phyloP scores from a whole-genome alignment of 2,329 filamentous ascomycete genomes.

The Exophiala oligosperma region DNA sequence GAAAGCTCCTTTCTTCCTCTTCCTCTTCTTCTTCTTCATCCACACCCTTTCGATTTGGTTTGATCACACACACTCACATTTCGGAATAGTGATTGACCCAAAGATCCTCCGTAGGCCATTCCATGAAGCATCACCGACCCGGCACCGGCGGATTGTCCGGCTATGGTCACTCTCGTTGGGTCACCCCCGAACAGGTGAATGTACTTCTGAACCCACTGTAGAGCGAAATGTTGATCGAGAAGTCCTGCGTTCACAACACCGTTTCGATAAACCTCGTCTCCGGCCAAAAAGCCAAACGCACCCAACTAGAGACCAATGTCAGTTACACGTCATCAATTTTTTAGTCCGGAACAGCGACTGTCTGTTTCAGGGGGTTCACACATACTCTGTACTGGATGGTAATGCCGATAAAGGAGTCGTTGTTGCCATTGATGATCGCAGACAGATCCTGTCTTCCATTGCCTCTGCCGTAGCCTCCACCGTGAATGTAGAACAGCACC shows the following conservation, averaged over 20 bases:
- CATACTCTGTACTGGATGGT: slow-evolving; percentile 52
- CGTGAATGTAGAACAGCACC: slow-evolving; percentile 44
- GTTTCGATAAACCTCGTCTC: slow-evolving; percentile 54
- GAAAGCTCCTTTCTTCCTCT: too few species aligned
- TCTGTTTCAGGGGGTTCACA: not conserved
- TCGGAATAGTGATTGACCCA: slow-evolving; percentile 36
- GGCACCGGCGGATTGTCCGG: slow-evolving; percentile 54
- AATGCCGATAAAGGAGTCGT: slow-evolving; percentile 51
- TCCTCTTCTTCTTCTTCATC: too few species aligned
- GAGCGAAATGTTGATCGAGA: slow-evolving; percentile 60
- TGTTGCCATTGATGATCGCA: slow-evolving; percentile 47
- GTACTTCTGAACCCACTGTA: slow-evolving; percentile 63
- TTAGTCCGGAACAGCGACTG: too few species aligned
- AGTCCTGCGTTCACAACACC: slow-evolving; percentile 65
- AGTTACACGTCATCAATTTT: too few species aligned
- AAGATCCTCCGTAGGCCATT: slow-evolving; percentile 50
- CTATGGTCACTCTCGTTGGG: slow-evolving; percentile 49
- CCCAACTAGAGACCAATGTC: slow-evolving; percentile 35
- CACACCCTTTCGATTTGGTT: not conserved
- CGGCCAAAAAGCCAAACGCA: slow-evolving; percentile 51
- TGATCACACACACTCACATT: slow-evolving; percentile 31
- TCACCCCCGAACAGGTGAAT: slow-evolving; percentile 59
- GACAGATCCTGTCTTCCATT: slow-evolving; percentile 38
- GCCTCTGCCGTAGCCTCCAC: slow-evolving; percentile 38
- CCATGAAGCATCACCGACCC: slow-evolving; percentile 57